These are phyloP conservation scores for Juncus inflexus DNA, from an alignment of 176 grass and related monocot species.

Conservation along the genomic window DNA sequence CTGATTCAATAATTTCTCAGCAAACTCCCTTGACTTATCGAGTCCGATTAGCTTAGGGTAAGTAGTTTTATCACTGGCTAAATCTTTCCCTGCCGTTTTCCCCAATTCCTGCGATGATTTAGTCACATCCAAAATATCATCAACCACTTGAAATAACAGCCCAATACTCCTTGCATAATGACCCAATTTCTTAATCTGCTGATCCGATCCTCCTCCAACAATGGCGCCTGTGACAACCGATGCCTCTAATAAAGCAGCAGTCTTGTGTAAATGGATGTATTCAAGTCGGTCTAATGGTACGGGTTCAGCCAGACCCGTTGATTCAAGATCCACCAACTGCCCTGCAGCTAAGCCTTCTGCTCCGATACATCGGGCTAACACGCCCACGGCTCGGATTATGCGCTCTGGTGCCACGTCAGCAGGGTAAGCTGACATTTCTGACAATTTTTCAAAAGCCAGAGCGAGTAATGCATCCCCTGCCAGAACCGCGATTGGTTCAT, in stretches of 20 bases:
- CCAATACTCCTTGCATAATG: slow-evolving; percentile 62
- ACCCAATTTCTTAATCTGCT: slow-evolving; percentile 51
- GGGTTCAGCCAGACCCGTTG: slow-evolving; percentile 38
- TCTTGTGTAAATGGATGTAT: slow-evolving; percentile 91
- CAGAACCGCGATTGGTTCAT: slow-evolving; percentile 72
- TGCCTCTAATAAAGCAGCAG: slow-evolving; percentile 69
- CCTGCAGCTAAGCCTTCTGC: slow-evolving; percentile 70
- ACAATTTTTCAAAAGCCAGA: slow-evolving; percentile 51
- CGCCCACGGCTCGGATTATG: slow-evolving; percentile 53
- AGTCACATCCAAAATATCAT: slow-evolving; percentile 83
- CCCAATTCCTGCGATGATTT: slow-evolving; percentile 69
- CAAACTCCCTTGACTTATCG: slow-evolving; percentile 60
- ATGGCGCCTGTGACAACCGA: slow-evolving; percentile 70
- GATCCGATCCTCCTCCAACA: slow-evolving; percentile 53
- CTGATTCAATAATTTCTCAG: slow-evolving; percentile 48
- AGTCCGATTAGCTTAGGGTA: slow-evolving; percentile 69
- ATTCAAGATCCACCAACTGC: slow-evolving; percentile 80
- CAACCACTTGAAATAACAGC: slow-evolving; percentile 78
- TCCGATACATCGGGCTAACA: slow-evolving; percentile 66
- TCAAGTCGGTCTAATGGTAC: slow-evolving; percentile 60
- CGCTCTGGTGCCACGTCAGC: slow-evolving; percentile 45
- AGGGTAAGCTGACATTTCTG: slow-evolving; percentile 43
- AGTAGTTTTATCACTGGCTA: slow-evolving; percentile 76
- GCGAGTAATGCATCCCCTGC: slow-evolving; percentile 64
- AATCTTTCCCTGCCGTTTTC: slow-evolving; percentile 77